Base-by-base conservation (phyloP, 805 yeast species). In the Candida glaebosa region DNA sequence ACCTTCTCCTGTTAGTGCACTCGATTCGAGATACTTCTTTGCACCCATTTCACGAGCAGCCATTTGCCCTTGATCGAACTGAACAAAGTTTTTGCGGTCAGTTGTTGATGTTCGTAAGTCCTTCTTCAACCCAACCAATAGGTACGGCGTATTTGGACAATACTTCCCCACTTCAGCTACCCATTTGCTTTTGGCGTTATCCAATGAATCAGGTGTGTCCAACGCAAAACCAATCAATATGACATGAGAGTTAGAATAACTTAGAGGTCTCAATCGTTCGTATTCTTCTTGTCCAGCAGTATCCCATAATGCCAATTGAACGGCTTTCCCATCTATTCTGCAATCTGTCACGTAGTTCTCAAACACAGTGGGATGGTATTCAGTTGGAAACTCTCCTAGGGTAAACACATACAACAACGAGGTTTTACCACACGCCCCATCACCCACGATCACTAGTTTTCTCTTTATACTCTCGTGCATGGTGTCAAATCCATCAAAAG, bases 281-380 rank as follows among this genome's bases (percentile, higher is more conserved):
- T 89, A 89, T 63, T 89, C 97, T 66, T 89, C 97, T 64, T 89
- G 96, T 2, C 97, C 97, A 2, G 97, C 96, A 1, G 96, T 89
- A 59, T 89, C 97, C 96, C 97, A 89, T 18, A 89, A 65, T 2
- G 95, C 90, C 42, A 89, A 64, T 48, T 88, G 84, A 3, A 89
- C 95, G 12, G 93, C 84, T 51, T 88, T 89, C 3, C 96, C 96
- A 56, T 89, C 97, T 15, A 90, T 95, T 43, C 96, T 71, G 61
- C 96, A 89, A 54, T 88, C 96, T 1, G 96, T 88, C 12, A 89
- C 96, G 60, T 90, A 88, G 61, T 90, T 89, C 53, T 89, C 97
- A 60, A 90, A 89, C 4, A 89, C 96, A 0, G 97, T 89, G 2
- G 97, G 97, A 51, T 87, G 95, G 60, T 88, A 84, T 56, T 85